These are phyloP conservation scores for Platanthera guangdongensis DNA, from an alignment of 106 monocot species.

Conservation along the genomic window DNA sequence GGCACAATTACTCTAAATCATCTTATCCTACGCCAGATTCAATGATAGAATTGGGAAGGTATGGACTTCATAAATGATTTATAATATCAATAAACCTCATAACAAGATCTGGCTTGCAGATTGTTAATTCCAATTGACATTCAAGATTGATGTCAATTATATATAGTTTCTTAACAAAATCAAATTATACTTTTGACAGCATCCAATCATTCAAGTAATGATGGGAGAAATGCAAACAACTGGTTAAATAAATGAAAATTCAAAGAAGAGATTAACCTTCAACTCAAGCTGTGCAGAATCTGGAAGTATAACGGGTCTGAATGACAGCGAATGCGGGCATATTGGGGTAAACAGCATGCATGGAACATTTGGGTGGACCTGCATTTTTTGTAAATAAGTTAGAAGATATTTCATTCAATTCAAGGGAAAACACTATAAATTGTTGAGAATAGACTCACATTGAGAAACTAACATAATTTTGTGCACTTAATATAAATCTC, in stretches of 20 bases:
- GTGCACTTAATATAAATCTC: no score
- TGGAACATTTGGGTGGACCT: conserved; percentile 99
- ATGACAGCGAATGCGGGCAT: conserved; percentile 92
- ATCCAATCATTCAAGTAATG: not conserved
- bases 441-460: not conserved
- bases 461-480: no score
- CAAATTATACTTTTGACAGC: not conserved
- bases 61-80: not conserved
- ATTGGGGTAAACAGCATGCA: conserved; percentile 99
- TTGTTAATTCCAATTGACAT: not conserved
- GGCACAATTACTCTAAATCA: no score
- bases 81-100: not conserved
- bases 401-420: not conserved
- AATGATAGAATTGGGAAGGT: not conserved
- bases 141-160: not conserved
- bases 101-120: not conserved
- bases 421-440: not conserved
- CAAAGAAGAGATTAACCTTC: conserved; percentile 43
- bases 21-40: no score
- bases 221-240: not conserved
- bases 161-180: not conserved
- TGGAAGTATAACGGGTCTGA: conserved; percentile 98
- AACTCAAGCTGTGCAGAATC: conserved; percentile 93
- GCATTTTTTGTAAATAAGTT: conserved; percentile 15
- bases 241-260: not conserved